Conservation (phyloP, 163 green algal genomes). For the Scenedesmus sp. region DNA sequence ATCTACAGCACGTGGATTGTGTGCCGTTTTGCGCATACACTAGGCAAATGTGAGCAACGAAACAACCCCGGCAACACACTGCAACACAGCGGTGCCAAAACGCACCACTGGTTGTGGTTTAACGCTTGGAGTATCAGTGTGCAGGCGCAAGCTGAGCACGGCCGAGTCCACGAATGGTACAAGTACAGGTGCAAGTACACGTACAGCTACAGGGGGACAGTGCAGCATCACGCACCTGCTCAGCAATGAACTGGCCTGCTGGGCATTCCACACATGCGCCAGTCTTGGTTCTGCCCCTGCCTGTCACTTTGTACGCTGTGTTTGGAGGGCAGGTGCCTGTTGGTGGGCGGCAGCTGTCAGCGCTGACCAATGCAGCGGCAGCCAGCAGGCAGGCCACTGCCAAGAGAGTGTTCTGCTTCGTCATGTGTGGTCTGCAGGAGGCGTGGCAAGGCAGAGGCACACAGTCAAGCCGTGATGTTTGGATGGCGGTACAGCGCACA, state of each 20-base stretch:
- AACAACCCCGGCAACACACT: neutral
- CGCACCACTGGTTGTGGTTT: neutral
- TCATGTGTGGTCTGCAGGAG: neutral
- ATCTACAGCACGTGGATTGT: neutral
- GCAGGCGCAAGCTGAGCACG: no score
- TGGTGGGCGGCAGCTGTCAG: neutral
- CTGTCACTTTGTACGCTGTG: neutral
- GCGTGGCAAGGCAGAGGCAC: no score
- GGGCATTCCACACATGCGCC: neutral
- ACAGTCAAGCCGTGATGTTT: no score
- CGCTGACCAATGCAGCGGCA: neutral
- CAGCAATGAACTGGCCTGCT: neutral
- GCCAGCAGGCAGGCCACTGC: neutral
- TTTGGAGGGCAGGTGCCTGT: neutral
- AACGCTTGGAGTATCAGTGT: no score
- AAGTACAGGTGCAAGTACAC: no score
- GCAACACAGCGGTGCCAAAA: no score
- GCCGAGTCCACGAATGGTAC: no score
- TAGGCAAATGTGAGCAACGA: neutral
- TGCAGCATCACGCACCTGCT: neutral
- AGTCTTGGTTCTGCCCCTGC: neutral
- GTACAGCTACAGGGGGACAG: neutral
- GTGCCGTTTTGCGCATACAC: neutral
- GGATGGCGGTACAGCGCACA: no score
- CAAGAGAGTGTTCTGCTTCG: neutral